These are phyloP conservation scores for Thermomucor indicae-seudaticae DNA, from an alignment of 371 early-diverging fungal species.

Conservation along the genomic window DNA sequence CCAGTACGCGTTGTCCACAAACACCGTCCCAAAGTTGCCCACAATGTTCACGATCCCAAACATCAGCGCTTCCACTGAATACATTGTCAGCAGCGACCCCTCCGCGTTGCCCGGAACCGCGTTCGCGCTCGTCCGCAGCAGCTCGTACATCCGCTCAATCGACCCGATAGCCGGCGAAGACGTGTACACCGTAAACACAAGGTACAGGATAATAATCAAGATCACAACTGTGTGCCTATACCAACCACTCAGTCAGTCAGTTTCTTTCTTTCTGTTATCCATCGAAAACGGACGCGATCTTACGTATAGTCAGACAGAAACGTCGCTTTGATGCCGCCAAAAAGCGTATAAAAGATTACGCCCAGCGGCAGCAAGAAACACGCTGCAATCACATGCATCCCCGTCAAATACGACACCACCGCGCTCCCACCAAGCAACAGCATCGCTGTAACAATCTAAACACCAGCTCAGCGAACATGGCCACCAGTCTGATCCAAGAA, in stretches of 20 bases:
- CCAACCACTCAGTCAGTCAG: neutral
- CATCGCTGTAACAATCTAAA: slow-evolving; percentile 69
- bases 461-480: too few species aligned
- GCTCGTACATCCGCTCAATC: slow-evolving; percentile 61
- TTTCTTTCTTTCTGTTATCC: neutral
- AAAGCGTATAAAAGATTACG: slow-evolving; percentile 61
- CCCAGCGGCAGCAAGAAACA: slow-evolving; percentile 67
- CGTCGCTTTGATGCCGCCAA: slow-evolving; percentile 71
- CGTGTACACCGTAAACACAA: slow-evolving; percentile 62
- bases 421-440: slow-evolving; percentile 65
- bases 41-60: slow-evolving; percentile 72
- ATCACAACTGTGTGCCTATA: slow-evolving; percentile 61
- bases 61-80: slow-evolving; percentile 56
- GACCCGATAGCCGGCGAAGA: slow-evolving; percentile 59
- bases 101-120: slow-evolving; percentile 60
- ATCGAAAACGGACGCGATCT: neutral
- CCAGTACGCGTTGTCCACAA: slow-evolving; percentile 70
- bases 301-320: slow-evolving; percentile 66
- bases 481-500: too few species aligned
- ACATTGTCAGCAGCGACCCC: slow-evolving; percentile 66
- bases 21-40: slow-evolving; percentile 73
- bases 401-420: slow-evolving; percentile 62
- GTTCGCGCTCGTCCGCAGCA: slow-evolving; percentile 45
- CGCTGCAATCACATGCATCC: slow-evolving; percentile 63
- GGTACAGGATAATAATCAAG: slow-evolving; percentile 60